Base-by-base conservation (phyloP, 2,329 filamentous ascomycete species). In the Aspergillus quadricinctus region DNA sequence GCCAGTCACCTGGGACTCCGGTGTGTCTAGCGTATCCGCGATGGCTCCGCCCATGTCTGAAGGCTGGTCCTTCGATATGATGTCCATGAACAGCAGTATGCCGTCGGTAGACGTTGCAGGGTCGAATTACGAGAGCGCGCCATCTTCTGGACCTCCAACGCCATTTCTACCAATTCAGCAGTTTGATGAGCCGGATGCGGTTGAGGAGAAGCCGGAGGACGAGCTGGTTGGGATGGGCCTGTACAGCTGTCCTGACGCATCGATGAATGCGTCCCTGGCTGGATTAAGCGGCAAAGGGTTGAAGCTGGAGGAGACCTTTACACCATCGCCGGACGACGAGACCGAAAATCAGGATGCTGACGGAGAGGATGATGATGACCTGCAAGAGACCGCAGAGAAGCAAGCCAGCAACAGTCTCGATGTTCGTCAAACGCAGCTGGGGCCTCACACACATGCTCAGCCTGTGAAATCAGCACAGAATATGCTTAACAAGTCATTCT, bases 161-260 rank as follows among this genome's bases (percentile, higher is more conserved):
- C 74, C 74, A 7, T 68, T 75, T 37, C 66, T 74, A 17, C 69
- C 72, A n/a, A 69, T 70, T 37, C 71, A 72, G 52, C 65, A 70
- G 25, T 66, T 68, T n/a, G 65, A 69, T 1, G 55, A 66, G 31
- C 31, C 31, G 31, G 31, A 23, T 61, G 56, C 81, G 31, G 79
- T 83, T 41, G 78, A 83, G 49, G 83, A 84, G 28, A 69, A 79
- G 27, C 77, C 82, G 14, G 87, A 85, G 40, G 88, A 92, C 66
- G 87, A 91, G 57, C 80, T 93, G 1, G 81, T 92, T n/a, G 89
- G 89, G 21, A 87, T 94, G 82, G 90, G 90, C 0, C 81, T 94
- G 0, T 94, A 94, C 71, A 89, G 91, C 65, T 77, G 83, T 4
- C 88, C 88, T 0, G 87, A 86, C 54, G 82, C 29, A 75, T 79